These are phyloP conservation scores for Xylariaceae sp. DNA, from an alignment of 2,329 filamentous ascomycete genomes.

Conservation along the genomic window DNA sequence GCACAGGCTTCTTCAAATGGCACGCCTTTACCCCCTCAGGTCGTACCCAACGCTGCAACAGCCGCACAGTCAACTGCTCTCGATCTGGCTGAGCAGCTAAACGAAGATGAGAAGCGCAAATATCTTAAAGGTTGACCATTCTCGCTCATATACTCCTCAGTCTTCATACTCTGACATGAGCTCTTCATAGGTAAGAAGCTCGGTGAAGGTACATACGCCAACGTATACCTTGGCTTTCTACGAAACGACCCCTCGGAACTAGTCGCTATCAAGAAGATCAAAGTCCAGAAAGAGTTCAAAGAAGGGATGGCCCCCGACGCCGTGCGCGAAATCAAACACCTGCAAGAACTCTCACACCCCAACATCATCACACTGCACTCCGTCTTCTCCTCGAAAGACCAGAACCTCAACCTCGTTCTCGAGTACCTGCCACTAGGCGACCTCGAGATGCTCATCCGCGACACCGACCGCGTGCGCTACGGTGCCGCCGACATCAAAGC, in stretches of 20 bases:
- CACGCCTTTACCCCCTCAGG: constrained; percentile 36
- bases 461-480: constrained; percentile 73
- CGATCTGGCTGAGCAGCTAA: constrained; percentile 74
- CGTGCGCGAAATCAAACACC: constrained; percentile 90
- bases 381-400: constrained; percentile 93
- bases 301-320: constrained; percentile 94
- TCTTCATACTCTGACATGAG: constrained; percentile 6
- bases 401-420: constrained; percentile 93
- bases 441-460: constrained; percentile 89
- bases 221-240: constrained; percentile 86
- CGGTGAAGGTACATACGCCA: constrained; percentile 94
- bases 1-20: constrained; percentile 42
- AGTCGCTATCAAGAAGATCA: constrained; percentile 93
- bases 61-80: constrained; percentile 33
- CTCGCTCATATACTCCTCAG: background rate
- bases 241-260: constrained; percentile 65
- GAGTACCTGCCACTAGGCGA: constrained; percentile 93
- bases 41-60: constrained; percentile 27
- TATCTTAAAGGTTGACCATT: constrained; percentile 71
- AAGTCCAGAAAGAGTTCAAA: constrained; percentile 77
- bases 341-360: constrained; percentile 89
- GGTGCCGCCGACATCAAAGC: constrained; percentile 89
- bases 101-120: constrained; percentile 77
- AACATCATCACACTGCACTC: constrained; percentile 92
- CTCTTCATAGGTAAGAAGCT: constrained; percentile 69